phyloP scores from a whole-genome alignment of 108 stramenopile species.

The Aurantiochytrium sp. region DNA sequence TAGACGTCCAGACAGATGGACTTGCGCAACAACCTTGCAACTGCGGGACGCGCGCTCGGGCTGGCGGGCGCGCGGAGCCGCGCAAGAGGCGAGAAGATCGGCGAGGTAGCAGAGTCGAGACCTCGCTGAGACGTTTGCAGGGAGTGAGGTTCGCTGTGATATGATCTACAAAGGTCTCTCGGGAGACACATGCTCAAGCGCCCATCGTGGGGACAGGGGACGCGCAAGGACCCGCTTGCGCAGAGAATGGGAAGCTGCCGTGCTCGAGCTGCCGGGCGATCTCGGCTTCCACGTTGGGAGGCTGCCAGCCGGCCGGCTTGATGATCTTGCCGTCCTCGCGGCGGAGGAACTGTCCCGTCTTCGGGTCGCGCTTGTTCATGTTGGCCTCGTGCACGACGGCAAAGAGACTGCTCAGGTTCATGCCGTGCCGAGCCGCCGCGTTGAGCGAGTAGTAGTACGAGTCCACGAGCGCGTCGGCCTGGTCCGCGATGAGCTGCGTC shows the following conservation, averaged over 20 bases:
- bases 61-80: too few species aligned
- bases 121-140: too few species aligned
- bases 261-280: constrained; percentile 27
- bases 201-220: too few species aligned
- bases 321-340: constrained; percentile 41
- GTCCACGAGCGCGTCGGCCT: constrained; percentile 41
- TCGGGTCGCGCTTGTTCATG: constrained; percentile 41
- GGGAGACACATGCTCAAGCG: too few species aligned
- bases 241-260: not conserved
- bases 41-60: too few species aligned
- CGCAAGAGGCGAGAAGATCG: too few species aligned
- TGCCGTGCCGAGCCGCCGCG: constrained; percentile 35
- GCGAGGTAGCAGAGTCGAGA: too few species aligned
- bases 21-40: too few species aligned
- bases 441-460: constrained; percentile 42
- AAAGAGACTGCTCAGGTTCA: constrained; percentile 36
- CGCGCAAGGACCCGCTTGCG: too few species aligned
- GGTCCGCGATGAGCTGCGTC: constrained; percentile 14
- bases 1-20: too few species aligned
- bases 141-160: too few species aligned
- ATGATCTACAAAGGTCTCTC: too few species aligned
- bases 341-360: constrained; percentile 35
- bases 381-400: constrained; percentile 38
- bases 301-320: constrained; percentile 40
- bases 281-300: constrained; percentile 40